Evolutionary conservation across 352 stramenopile genomes (phyloP), one percentile per base, ranked within the genome.

Genomic region (Pythium monospermum): DNA sequence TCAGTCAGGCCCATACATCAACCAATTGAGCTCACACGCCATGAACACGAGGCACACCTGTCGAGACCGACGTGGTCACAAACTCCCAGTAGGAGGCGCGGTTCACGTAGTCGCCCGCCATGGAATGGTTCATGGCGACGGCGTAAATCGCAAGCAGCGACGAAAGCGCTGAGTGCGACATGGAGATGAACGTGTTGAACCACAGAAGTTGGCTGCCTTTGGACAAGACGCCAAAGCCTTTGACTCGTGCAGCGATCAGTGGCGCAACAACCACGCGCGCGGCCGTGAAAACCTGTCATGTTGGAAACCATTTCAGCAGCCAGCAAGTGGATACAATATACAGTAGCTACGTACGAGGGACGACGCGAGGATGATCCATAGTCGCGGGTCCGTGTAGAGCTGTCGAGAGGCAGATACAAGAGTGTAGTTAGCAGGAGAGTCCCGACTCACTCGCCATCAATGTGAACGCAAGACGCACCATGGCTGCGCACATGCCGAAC

Each of bases 171-270:
- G 80, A 88, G 64, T 91, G 80, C 33, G 80, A 33, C 67, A 91
- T 76, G 2, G 80, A 91, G 30, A 88, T 73, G 15, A 66, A 43
- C n/a, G 80, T 91, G 66, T 91, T 91, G 60, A 61, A 72, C 68
- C 71, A 91, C 11, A 91, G 64, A 40, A 80, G 41, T 49, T 83
- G 73, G 16, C 64, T 61, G 26, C 53, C 62, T 1, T 41, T 61
- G n/a, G 70, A 75, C 50, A 91, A 66, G 4, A 68, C 46, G 16
- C 27, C 28, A 52, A 81, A 87, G 15, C 67, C 47, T 49, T 83
- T 79, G 41, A 87, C 58, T 18, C 51, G 67, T 4, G 51, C 43
- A 1, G 61, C 68, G 10, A 71, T 53, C 27, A 77, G 39, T 6
- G 76, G 74, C 7, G 75, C 53, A 22, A 64, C 35, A 21, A 59